These are phyloP conservation scores for Curvularia sp. DNA, from an alignment of 2,329 filamentous ascomycete species.

Conservation along the genomic window DNA sequence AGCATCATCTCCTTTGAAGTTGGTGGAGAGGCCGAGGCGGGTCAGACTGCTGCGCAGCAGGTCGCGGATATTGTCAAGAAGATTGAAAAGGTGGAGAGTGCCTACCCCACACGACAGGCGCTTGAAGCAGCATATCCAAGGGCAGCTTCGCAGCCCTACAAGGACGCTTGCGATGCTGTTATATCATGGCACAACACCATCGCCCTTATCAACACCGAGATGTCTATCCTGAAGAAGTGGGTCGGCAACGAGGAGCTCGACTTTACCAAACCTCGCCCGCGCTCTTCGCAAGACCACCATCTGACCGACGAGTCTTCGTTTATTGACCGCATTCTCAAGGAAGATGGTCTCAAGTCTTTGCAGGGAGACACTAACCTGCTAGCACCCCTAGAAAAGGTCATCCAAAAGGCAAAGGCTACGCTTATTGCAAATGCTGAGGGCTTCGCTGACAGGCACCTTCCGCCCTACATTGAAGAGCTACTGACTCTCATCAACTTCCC, in stretches of 20 bases:
- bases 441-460: conserved; percentile 88
- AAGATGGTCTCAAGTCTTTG: conserved; percentile 90
- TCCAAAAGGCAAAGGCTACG: conserved; percentile 91
- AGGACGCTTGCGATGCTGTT: conserved; percentile 84
- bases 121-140: conserved; percentile 77
- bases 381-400: conserved; percentile 80
- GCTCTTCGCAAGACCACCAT: conserved; percentile 72
- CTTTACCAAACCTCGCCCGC: conserved; percentile 77
- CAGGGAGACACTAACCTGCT: conserved; percentile 88
- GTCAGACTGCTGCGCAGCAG: conserved; percentile 86
- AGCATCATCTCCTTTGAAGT: conserved; percentile 93
- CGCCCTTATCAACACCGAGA: conserved; percentile 91
- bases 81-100: conserved; percentile 84
- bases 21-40: conserved; percentile 88
- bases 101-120: conserved; percentile 81
- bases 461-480: conserved; percentile 95
- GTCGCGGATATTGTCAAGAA: conserved; percentile 88
- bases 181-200: conserved; percentile 98
- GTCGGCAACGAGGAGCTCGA: conserved; percentile 95
- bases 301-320: conserved; percentile 91
- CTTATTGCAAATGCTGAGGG: conserved; percentile 84
- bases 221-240: conserved; percentile 91
- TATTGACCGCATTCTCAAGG: conserved; percentile 91
- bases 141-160: conserved; percentile 77
- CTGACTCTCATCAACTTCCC: conserved; percentile 97